These are phyloP conservation scores for Boletus rufocinnamomeus DNA, from an alignment of 768 basidiomycete species.

Conservation along the genomic window DNA sequence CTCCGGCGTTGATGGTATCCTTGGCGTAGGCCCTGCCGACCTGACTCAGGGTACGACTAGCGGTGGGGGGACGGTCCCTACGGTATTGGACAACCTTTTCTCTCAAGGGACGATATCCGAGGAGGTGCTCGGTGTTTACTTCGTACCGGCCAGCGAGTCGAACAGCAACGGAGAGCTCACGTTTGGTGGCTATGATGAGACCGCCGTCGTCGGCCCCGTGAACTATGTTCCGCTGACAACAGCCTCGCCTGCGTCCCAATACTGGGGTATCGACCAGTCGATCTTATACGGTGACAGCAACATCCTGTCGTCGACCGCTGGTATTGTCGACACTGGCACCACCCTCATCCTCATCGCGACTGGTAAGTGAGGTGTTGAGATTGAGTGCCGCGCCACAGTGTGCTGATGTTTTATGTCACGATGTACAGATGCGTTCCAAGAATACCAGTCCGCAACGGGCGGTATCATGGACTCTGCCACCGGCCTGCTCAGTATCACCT, in stretches of 20 bases:
- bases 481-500: constrained; percentile 27
- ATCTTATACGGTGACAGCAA: not conserved
- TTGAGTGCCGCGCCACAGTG: too few relatives aligned
- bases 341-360: constrained; percentile 32
- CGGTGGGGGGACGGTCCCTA: constrained; percentile 24
- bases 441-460: constrained; percentile 29
- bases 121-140: constrained; percentile 36
- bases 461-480: constrained; percentile 25
- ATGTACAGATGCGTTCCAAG: constrained; percentile 22
- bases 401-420: not conserved
- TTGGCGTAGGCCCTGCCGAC: constrained; percentile 38
- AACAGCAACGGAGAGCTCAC: constrained; percentile 26
- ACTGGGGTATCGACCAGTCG: constrained; percentile 23
- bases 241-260: constrained; percentile 27
- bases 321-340: constrained; percentile 30
- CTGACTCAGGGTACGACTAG: constrained; percentile 32
- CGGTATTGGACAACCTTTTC: constrained; percentile 38
- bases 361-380: constrained; percentile 5
- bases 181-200: constrained; percentile 27
- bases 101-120: constrained; percentile 28
- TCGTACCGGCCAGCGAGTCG: constrained; percentile 18
- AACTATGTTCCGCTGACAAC: constrained; percentile 27
- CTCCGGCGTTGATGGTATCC: constrained; percentile 39
- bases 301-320: constrained; percentile 12
- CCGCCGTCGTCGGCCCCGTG: constrained; percentile 12